Conservation (phyloP, 495 filamentous ascomycete genomes). For the Penicillium parvum region DNA sequence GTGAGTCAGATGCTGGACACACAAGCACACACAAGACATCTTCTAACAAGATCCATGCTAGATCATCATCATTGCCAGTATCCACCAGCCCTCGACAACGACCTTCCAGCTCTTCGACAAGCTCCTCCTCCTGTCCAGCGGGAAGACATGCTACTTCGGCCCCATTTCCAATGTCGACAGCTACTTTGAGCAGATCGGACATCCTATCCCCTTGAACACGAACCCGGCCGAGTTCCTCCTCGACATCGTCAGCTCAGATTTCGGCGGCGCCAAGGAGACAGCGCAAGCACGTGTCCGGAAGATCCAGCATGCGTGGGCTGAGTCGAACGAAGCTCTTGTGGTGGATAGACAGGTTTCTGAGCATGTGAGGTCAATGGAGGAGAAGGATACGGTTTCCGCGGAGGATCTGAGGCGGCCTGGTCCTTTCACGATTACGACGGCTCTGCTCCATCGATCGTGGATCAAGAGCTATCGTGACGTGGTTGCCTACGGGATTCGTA, state of each 20-base stretch:
- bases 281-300: slow-evolving; percentile 24
- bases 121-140: slow-evolving; percentile 65
- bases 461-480: slow-evolving; percentile 81
- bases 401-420: slow-evolving; percentile 28
- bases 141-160: slow-evolving; percentile 67
- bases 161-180: slow-evolving; percentile 43
- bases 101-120: slow-evolving; percentile 79
- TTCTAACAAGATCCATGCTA: slow-evolving; percentile 14
- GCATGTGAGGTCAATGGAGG: slow-evolving; percentile 4
- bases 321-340: slow-evolving; percentile 14
- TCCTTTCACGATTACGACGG: slow-evolving; percentile 30
- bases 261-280: slow-evolving; percentile 44
- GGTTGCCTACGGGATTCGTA: slow-evolving; percentile 73
- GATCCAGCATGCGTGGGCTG: slow-evolving; percentile 31
- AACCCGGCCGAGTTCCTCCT: slow-evolving; percentile 79
- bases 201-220: slow-evolving; percentile 57
- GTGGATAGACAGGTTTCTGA: slow-evolving; percentile 10
- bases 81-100: slow-evolving; percentile 75
- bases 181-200: slow-evolving; percentile 57
- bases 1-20: slow-evolving; percentile 32
- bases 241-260: slow-evolving; percentile 72
- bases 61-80: slow-evolving; percentile 70
- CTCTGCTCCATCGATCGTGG: slow-evolving; percentile 65
- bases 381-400: slow-evolving; percentile 10
- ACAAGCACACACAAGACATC: too few relatives aligned